Conservation (phyloP, 495 filamentous ascomycete species). For the Cercophora newfieldiana region DNA sequence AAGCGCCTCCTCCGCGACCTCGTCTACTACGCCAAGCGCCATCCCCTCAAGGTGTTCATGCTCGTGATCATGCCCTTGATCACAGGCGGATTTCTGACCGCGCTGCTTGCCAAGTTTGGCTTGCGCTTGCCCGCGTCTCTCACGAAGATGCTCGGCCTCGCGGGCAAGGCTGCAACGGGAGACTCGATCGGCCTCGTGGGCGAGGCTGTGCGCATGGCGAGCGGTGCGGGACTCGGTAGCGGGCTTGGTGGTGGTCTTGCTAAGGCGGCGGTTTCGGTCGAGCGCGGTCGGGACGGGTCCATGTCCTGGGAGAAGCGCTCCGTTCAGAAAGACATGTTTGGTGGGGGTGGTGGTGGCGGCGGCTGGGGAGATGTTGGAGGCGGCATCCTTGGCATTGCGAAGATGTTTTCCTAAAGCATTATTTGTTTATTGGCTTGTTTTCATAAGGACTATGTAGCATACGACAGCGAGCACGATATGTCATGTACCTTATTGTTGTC, state of each 20-base stretch:
- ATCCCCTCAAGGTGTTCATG: constrained; percentile 83
- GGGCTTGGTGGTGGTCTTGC: constrained; percentile 6
- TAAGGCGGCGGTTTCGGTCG: constrained; percentile 19
- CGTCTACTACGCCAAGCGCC: constrained; percentile 68
- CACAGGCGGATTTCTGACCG: constrained; percentile 74
- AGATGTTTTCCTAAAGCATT: constrained; percentile 59
- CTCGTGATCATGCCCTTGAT: constrained; percentile 82
- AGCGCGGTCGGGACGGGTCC: constrained; percentile 35
- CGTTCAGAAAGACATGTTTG: constrained; percentile 35
- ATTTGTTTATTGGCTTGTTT: neutral
- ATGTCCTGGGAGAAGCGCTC: constrained; percentile 45
- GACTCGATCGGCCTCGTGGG: constrained; percentile 53
- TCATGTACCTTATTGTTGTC: neutral
- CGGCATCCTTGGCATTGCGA: constrained; percentile 57
- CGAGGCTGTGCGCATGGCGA: constrained; percentile 49
- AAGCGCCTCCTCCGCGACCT: constrained; percentile 73
- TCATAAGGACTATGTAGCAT: constrained; percentile 5
- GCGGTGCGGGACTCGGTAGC: constrained; percentile 21
- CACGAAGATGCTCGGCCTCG: constrained; percentile 55
- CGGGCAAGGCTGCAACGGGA: constrained; percentile 54
- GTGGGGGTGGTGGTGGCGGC: constrained; percentile 26
- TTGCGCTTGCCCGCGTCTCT: constrained; percentile 66
- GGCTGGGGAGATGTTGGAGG: constrained; percentile 43
- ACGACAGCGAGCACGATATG: neutral
- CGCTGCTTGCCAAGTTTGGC: constrained; percentile 71